Conservation (phyloP, 352 stramenopile genomes). For the Globisporangium splendens region DNA sequence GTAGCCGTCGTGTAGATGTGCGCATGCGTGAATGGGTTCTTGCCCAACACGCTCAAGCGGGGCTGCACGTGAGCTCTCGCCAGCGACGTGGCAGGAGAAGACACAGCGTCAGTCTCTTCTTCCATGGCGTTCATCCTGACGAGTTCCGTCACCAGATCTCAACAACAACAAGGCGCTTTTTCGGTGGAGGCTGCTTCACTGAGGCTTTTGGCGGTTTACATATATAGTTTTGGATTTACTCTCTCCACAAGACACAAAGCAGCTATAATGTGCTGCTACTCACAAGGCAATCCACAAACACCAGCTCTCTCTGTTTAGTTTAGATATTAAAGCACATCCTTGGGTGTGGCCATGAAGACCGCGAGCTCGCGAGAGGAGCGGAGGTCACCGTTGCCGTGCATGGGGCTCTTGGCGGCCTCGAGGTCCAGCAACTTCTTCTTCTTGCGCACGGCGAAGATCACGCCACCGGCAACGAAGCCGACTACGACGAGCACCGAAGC, state of each 20-base stretch:
- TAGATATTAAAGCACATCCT: too few relatives aligned
- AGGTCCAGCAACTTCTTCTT: conserved; percentile 52
- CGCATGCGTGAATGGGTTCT: conserved; percentile 58
- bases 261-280: too few relatives aligned
- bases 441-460: conserved; percentile 42
- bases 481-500: conserved; percentile 17
- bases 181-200: too few relatives aligned
- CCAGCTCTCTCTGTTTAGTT: too few relatives aligned
- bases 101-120: conserved; percentile 14
- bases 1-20: conserved; percentile 68
- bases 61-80: conserved; percentile 29
- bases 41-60: conserved; percentile 45
- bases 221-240: too few relatives aligned
- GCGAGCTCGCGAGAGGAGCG: conserved; percentile 21
- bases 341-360: conserved; percentile 32
- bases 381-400: conserved; percentile 1
- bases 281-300: too few relatives aligned
- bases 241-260: too few relatives aligned
- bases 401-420: conserved; percentile 18
- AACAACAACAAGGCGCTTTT: too few relatives aligned
- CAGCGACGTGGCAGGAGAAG: conserved; percentile 18
- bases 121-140: conserved; percentile 2
- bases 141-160: too few relatives aligned
- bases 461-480: conserved; percentile 23
- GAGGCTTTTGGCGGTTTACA: too few relatives aligned